Evolutionary conservation across 805 yeast species (phyloP).

Genomic region (Yamadazyma sp.): DNA sequence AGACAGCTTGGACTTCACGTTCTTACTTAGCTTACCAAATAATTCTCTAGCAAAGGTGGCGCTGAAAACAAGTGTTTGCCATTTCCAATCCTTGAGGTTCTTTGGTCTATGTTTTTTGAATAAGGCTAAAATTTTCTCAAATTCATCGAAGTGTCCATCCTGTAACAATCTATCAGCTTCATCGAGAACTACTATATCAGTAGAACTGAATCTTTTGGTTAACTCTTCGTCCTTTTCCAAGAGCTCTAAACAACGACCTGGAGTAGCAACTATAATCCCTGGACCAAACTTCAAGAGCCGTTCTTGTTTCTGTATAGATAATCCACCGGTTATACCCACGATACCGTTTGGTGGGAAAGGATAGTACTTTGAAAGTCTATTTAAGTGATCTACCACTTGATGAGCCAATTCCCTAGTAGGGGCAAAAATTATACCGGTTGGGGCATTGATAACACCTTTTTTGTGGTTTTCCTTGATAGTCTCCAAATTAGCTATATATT

Average conservation of each 20-base stretch:
- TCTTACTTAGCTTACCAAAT: constrained; percentile 65
- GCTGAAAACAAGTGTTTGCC: constrained; percentile 90
- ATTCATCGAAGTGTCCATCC: constrained; percentile 94
- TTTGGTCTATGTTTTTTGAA: constrained; percentile 52
- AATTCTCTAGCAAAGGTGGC: constrained; percentile 89
- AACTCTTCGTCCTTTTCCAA: constrained; percentile 58
- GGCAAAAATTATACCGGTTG: constrained; percentile 79
- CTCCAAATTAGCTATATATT: constrained; percentile 36
- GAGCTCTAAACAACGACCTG: constrained; percentile 89
- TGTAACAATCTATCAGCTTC: constrained; percentile 95
- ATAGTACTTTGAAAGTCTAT: constrained; percentile 50
- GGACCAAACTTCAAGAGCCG: constrained; percentile 73
- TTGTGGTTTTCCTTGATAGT: constrained; percentile 17
- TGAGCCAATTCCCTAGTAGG: constrained; percentile 97
- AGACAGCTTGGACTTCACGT: constrained; percentile 21
- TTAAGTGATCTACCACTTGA: constrained; percentile 84
- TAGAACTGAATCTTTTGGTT: constrained; percentile 40
- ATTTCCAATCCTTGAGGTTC: constrained; percentile 36
- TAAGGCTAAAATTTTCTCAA: constrained; percentile 71
- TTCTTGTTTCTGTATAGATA: constrained; percentile 90
- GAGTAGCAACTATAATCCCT: constrained; percentile 87
- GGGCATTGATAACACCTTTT: constrained; percentile 34
- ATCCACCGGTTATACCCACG: constrained; percentile 88
- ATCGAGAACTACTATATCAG: constrained; percentile 69
- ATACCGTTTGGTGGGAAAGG: constrained; percentile 58